Conservation (phyloP, 208 protist species). For the Leishmania martiniquensis region DNA sequence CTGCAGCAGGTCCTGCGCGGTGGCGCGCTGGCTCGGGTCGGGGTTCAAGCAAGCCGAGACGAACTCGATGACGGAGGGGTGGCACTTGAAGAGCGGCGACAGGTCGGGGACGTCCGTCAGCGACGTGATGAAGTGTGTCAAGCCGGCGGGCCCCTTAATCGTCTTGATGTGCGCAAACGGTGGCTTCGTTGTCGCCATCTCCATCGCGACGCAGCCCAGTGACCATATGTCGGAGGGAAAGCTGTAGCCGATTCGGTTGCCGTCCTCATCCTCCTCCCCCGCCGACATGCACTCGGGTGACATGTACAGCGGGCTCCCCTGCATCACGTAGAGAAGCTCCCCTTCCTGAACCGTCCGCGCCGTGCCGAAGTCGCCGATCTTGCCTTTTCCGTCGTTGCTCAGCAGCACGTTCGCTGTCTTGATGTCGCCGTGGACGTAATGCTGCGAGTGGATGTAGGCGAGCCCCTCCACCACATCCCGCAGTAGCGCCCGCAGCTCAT, state of each 20-base stretch:
- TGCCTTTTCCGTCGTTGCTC: slow-evolving; percentile 67
- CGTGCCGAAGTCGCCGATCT: slow-evolving; percentile 94
- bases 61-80: slow-evolving; percentile 79
- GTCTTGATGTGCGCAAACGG: slow-evolving; percentile 84
- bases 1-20: slow-evolving; percentile 74
- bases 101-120: slow-evolving; percentile 86
- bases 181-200: slow-evolving; percentile 88
- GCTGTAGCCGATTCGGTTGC: slow-evolving; percentile 72
- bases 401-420: slow-evolving; percentile 94
- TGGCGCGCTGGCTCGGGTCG: slow-evolving; percentile 68
- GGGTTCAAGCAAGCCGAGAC: slow-evolving; percentile 83
- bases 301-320: slow-evolving; percentile 91
- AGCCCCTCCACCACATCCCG: slow-evolving; percentile 84
- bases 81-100: slow-evolving; percentile 70
- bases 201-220: slow-evolving; percentile 85
- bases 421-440: slow-evolving; percentile 93
- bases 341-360: slow-evolving; percentile 62
- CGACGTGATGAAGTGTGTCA: slow-evolving; percentile 82
- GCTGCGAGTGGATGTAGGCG: slow-evolving; percentile 91
- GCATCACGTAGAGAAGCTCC: slow-evolving; percentile 83
- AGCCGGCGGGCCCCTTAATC: slow-evolving; percentile 67
- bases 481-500: slow-evolving; percentile 66
- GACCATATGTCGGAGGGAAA: slow-evolving; percentile 90
- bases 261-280: slow-evolving; percentile 77
- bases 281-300: slow-evolving; percentile 89